Evolutionary conservation across 2,329 filamentous ascomycete species (phyloP), one percentile per base, ranked within the genome.

Genomic region (Fusarium citri): DNA sequence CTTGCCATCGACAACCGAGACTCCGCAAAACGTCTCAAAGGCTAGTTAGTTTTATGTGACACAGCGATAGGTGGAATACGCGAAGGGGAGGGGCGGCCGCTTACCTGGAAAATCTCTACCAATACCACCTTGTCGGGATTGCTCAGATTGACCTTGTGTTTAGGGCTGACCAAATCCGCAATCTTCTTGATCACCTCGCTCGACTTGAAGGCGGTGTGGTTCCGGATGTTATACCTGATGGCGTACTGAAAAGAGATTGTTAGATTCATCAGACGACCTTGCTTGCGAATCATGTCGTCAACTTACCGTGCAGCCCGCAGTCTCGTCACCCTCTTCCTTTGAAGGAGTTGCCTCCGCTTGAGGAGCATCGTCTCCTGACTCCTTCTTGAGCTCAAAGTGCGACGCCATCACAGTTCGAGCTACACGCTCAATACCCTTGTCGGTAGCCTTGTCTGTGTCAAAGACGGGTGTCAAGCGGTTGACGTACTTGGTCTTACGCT

Each of bases 31-130:
- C 58, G 89, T 90, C 92, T 94, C 55, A n/a, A 64, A 56, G 59
- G 59, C 70, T 60, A 69, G 70, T 75, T 59, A 75, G 73, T 51
- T 55, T 58, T 47, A 14, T 26, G 50, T 66, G 50, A 43, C 53
- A 53, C 30, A 11, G 50, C 43, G 54, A 74, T 66, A 72, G 65
- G 72, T 58, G 59, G 50, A 71, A 66, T 54, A 66, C 56, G 60
- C 59, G 64, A 72, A 72, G 55, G 50, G 41, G 30, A 55, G 58
- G 55, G 37, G 59, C 57, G 60, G 49, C 55, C 62, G 49, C 79
- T 69, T 85, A 93, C 92, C 87, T 94, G 89, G 78, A 92, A 95
- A 59, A 96, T 86, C 74, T 96, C 92, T 59, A 96, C 88, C 66
- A 95, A 81, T 72, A 96, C 91, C 31, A 94, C 88, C 76, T 93